Conservation (phyloP, 352 stramenopile genomes). For the Phytopythium aichiense region DNA sequence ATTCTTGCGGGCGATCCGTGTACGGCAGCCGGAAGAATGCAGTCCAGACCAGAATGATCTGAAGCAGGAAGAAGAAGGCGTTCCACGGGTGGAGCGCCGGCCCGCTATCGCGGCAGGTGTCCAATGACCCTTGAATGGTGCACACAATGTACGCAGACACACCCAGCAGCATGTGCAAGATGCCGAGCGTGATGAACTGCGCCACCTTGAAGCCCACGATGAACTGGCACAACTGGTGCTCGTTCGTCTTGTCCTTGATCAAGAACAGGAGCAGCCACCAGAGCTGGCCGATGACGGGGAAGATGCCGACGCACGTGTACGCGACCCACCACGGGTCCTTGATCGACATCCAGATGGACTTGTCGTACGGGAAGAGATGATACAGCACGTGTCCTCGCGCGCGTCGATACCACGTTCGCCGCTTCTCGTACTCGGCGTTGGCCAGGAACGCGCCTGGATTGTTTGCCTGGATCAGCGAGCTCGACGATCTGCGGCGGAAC, state of each 20-base stretch:
- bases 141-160: slow-evolving; percentile 71
- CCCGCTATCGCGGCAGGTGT: slow-evolving; percentile 46
- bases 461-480: neutral
- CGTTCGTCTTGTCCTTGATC: slow-evolving; percentile 90
- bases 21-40: slow-evolving; percentile 85
- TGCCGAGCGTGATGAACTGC: slow-evolving; percentile 86
- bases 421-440: neutral
- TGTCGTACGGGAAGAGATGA: slow-evolving; percentile 85
- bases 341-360: slow-evolving; percentile 85
- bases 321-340: slow-evolving; percentile 78
- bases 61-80: slow-evolving; percentile 77
- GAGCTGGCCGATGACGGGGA: slow-evolving; percentile 81
- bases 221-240: slow-evolving; percentile 91
- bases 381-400: slow-evolving; percentile 82
- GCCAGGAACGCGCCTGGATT: neutral
- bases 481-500: slow-evolving; percentile 38
- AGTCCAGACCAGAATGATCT: slow-evolving; percentile 81
- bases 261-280: slow-evolving; percentile 91
- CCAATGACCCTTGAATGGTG: slow-evolving; percentile 55
- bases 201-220: slow-evolving; percentile 90
- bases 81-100: slow-evolving; percentile 64
- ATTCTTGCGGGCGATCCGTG: slow-evolving; percentile 57
- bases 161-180: slow-evolving; percentile 65
- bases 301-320: slow-evolving; percentile 75
- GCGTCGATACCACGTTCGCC: slow-evolving; percentile 35